Percentiles rank a stretch among this genome's conserved stretches.
phyloP scores from a whole-genome alignment of 192 early-diverging fungal genomes.

The Linnemannia hyalina region DNA sequence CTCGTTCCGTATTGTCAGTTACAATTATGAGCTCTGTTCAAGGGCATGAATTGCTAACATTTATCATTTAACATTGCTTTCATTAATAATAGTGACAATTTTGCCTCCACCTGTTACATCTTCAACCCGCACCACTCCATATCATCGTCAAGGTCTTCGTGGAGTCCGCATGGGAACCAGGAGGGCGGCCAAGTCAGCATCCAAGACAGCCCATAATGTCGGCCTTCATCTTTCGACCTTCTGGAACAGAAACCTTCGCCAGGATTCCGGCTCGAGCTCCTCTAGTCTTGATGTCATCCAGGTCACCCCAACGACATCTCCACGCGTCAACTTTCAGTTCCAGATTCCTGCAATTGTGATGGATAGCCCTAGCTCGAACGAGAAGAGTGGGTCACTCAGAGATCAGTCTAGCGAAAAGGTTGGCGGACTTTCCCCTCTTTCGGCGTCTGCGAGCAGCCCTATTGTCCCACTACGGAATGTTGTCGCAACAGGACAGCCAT shows the following conservation, averaged over 20 bases:
- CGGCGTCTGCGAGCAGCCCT: background rate
- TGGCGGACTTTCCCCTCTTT: background rate
- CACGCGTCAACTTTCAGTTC: constrained; percentile 4
- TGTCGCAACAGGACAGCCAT: background rate
- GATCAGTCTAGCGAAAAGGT: no score
- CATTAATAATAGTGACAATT: constrained; percentile 21
- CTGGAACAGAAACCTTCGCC: constrained; percentile 4
- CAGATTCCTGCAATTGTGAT: constrained; percentile 31
- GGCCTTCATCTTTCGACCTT: constrained; percentile 27
- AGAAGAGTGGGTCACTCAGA: background rate
- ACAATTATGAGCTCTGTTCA: background rate
- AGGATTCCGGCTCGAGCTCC: constrained; percentile 20
- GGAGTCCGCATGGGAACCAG: constrained; percentile 18
- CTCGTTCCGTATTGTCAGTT: background rate
- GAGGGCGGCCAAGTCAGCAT: constrained; percentile 7
- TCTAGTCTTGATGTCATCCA: constrained; percentile 24
- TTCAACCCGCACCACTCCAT: constrained; percentile 22
- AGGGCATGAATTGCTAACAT: background rate
- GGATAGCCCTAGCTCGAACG: background rate
- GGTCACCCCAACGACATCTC: constrained; percentile 25
- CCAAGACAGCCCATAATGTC: constrained; percentile 14
- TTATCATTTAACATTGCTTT: background rate
- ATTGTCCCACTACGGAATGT: constrained; percentile 1
- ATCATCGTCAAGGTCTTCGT: constrained; percentile 7
- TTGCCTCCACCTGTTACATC: constrained; percentile 18